Conservation (phyloP, 257 asterid species). For the Rubia yunnanensis region DNA sequence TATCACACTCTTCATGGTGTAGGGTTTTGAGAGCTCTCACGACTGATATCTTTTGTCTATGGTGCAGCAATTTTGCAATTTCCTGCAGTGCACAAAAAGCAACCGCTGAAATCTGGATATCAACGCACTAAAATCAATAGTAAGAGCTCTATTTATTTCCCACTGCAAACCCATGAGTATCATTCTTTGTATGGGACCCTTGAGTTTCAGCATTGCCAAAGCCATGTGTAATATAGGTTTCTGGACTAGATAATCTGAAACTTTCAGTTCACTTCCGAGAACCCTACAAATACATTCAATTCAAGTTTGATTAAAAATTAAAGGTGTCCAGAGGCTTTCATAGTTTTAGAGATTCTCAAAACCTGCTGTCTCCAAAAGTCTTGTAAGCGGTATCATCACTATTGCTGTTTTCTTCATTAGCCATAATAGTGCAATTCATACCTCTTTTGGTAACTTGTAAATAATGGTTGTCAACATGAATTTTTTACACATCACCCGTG, state of each 20-base stretch:
- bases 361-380: background rate
- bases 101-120: constrained; percentile 73
- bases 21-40: background rate
- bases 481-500: background rate
- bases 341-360: background rate
- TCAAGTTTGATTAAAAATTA: background rate
- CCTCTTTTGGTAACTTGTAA: background rate
- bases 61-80: constrained; percentile 93
- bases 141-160: constrained; percentile 30
- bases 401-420: background rate
- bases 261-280: background rate
- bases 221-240: background rate
- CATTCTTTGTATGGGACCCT: constrained; percentile 1
- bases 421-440: background rate
- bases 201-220: background rate
- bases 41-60: constrained; percentile 5
- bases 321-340: background rate
- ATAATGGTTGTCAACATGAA: background rate
- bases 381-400: background rate
- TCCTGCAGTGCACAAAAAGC: constrained; percentile 75
- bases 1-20: background rate
- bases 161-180: background rate
- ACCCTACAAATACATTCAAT: background rate
- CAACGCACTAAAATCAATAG: constrained; percentile 77
- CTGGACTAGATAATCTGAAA: background rate